Evolutionary conservation across 2,329 filamentous ascomycete species (phyloP), one percentile per base, ranked within the genome.

Genomic region (Eutypa lata): DNA sequence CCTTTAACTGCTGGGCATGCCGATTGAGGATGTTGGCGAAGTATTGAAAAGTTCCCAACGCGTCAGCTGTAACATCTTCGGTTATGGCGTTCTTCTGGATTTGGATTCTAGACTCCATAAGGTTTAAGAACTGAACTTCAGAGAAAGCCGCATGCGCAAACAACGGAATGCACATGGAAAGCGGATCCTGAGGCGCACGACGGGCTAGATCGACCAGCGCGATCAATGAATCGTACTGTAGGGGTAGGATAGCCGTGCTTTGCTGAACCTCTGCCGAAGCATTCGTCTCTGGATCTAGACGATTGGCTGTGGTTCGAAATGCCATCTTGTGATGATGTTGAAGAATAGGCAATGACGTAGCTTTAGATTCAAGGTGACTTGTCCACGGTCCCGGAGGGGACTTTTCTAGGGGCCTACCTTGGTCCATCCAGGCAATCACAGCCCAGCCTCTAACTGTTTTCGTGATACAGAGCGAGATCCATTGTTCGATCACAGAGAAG

Each of bases 101-200:
- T 21, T 53, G 47, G 45, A 62, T 51, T 53, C 49, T 56, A 28
- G 49, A 52, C 33, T 59, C 52, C 26, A 61, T 48, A 13, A 62
- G 45, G 49, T 58, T 62, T 31, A 62, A 50, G 46, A 49, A 50
- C 44, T 58, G 56, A 33, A 26, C 44, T 47, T 58, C 56, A 11
- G 53, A 51, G 21, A 33, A 52, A 7, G 56, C 56, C 11, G 51
- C n/a, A 40, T 56, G 52, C 22, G 19, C 44, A 40, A 55, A 52
- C 2, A 52, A 35, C 18, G 50, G 50, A 13, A 52, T 52, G 43
- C 50, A 52, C 50, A 52, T 35, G 31, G 31, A 35, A 7, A 35
- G 31, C 31, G 31, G 31, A 35, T 35, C 31, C 7, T 35, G 7
- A 8, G 7, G 31, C 31, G 31, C 31, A 14, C 31, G 31, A 8